Conservation (phyloP, 2,329 filamentous ascomycete genomes). For the Phoma herbarum region DNA sequence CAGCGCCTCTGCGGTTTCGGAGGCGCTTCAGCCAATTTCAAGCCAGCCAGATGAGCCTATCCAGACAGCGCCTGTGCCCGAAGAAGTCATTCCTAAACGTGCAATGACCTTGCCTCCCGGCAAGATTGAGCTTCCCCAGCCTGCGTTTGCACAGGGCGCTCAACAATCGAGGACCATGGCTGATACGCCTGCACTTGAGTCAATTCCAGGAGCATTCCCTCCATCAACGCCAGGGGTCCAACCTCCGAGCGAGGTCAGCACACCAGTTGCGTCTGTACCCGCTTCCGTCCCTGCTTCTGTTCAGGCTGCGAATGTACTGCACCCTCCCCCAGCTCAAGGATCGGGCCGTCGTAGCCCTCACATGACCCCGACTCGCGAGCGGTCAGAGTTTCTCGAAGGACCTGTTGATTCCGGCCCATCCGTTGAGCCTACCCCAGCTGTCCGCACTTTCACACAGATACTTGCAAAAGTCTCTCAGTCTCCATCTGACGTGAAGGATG, state of each 20-base stretch:
- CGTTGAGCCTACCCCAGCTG: conserved; percentile 37
- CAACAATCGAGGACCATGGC: conserved; percentile 36
- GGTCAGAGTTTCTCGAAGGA: conserved; percentile 46
- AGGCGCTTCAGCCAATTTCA: conserved; percentile 11
- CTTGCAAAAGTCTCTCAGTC: conserved; percentile 53
- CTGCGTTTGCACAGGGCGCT: conserved; percentile 23
- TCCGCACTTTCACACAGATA: conserved; percentile 51
- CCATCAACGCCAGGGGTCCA: conserved; percentile 58
- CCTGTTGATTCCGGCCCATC: conserved; percentile 39
- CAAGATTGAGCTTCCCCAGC: conserved; percentile 39
- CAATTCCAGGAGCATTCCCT: conserved; percentile 68
- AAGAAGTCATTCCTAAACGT: conserved; percentile 24
- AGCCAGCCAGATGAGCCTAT: conserved; percentile 6
- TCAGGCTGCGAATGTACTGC: conserved; percentile 32
- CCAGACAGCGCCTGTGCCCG: conserved; percentile 12
- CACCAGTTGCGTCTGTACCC: conserved; percentile 36
- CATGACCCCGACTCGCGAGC: conserved; percentile 43
- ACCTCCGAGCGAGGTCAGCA: conserved; percentile 51
- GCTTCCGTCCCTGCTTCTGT: conserved; percentile 13
- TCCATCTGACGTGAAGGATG: conserved; percentile 71
- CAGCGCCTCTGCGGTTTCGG: conserved; percentile 15
- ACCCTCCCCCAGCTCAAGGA: conserved; percentile 29
- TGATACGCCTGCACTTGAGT: conserved; percentile 39
- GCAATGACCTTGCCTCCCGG: conserved; percentile 34
- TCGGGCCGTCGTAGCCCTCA: conserved; percentile 34